Evolutionary conservation across 768 basidiomycete genomes (phyloP).

Genomic region (Russula foetens): DNA sequence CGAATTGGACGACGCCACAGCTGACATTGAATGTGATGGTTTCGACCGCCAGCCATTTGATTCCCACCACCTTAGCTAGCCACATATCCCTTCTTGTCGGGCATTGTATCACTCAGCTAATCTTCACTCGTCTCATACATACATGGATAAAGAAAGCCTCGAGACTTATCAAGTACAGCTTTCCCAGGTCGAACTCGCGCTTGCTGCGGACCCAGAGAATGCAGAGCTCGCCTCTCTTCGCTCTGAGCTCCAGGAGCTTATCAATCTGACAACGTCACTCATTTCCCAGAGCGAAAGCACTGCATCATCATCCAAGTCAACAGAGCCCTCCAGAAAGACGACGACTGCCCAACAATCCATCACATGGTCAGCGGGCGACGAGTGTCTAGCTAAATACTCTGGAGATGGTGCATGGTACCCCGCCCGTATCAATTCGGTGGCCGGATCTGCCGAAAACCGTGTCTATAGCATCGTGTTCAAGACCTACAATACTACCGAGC

Average conservation of each 20-base stretch:
- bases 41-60: not conserved
- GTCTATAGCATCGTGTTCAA: constrained; percentile 89
- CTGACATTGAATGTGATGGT: constrained; percentile 12
- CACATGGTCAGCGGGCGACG: constrained; percentile 74
- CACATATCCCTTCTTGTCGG: too few species aligned
- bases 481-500: constrained; percentile 86
- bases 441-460: constrained; percentile 72
- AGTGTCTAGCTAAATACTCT: constrained; percentile 81
- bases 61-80: not conserved
- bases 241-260: constrained; percentile 75
- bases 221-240: constrained; percentile 63
- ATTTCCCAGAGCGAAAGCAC: constrained; percentile 59
- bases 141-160: constrained; percentile 61
- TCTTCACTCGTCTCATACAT: not conserved
- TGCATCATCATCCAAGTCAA: constrained; percentile 43
- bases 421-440: constrained; percentile 77
- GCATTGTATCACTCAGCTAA: not conserved
- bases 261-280: constrained; percentile 67
- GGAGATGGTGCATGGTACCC: constrained; percentile 83
- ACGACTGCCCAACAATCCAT: constrained; percentile 39
- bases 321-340: constrained; percentile 47
- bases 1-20: constrained; percentile 3
- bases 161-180: constrained; percentile 88
- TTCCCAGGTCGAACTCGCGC: constrained; percentile 78
- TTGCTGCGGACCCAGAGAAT: constrained; percentile 68